These are phyloP conservation scores for Puccinellia tenuiflora DNA, from an alignment of 176 grass and related monocot species.

Conservation along the genomic window DNA sequence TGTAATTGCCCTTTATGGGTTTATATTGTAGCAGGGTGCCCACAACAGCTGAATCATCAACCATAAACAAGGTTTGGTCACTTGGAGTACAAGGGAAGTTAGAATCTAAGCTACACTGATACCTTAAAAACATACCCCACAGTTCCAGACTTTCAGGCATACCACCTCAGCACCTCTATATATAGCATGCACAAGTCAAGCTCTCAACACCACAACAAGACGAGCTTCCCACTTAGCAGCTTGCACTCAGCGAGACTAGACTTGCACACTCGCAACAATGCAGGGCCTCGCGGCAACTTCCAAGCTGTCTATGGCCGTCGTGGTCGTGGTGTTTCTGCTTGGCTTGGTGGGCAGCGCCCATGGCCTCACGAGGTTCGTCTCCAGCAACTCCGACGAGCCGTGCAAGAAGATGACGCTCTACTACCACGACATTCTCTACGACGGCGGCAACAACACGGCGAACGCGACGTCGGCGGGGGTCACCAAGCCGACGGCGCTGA, in stretches of 20 bases:
- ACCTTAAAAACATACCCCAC: too few relatives aligned
- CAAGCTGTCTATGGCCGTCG: not conserved
- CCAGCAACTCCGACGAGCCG: constrained; percentile 2
- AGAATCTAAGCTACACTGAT: too few relatives aligned
- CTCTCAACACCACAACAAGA: too few relatives aligned
- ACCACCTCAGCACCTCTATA: too few relatives aligned
- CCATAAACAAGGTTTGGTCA: too few relatives aligned
- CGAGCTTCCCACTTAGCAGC: too few relatives aligned
- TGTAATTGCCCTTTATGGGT: too few relatives aligned
- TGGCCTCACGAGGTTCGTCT: not conserved
- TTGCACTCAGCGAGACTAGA: not conserved
- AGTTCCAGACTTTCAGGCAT: too few relatives aligned
- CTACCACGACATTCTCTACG: constrained; percentile 37
- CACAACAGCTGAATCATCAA: too few relatives aligned
- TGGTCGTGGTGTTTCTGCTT: not conserved
- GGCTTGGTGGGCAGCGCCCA: not conserved
- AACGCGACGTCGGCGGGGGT: constrained; percentile 12
- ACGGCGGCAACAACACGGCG: not conserved
- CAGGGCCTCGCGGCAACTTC: not conserved
- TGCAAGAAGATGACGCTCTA: constrained; percentile 26
- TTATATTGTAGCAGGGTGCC: too few relatives aligned
- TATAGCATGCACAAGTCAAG: too few relatives aligned
- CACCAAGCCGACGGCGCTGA: constrained; percentile 6
- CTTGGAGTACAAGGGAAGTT: too few relatives aligned
- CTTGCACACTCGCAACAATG: not conserved